phyloP scores from a whole-genome alignment of 2,329 filamentous ascomycete genomes.

The Colletotrichum zoysiae region DNA sequence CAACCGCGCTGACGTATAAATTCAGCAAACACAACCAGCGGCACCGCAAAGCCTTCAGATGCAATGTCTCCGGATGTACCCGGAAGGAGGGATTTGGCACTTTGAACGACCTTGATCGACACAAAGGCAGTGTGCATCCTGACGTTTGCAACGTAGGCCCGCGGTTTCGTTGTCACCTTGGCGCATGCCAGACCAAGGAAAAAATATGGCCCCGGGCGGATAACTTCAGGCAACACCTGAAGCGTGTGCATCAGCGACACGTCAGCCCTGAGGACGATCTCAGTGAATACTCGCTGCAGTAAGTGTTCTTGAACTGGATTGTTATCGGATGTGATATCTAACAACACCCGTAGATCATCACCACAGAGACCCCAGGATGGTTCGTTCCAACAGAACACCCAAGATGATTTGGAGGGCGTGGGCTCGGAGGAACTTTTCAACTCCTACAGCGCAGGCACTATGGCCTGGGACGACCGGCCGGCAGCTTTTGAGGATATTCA shows the following conservation, averaged over 20 bases:
- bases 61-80: slow-evolving; percentile 67
- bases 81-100: slow-evolving; percentile 80
- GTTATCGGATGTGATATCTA: not conserved
- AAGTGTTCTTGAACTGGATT: slow-evolving; percentile 16
- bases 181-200: slow-evolving; percentile 66
- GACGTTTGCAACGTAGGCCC: slow-evolving; percentile 60
- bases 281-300: slow-evolving; percentile 51
- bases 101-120: slow-evolving; percentile 83
- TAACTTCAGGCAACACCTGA: slow-evolving; percentile 87
- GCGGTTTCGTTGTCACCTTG: slow-evolving; percentile 70
- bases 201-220: slow-evolving; percentile 87
- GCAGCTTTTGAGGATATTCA: slow-evolving; percentile 23
- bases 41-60: slow-evolving; percentile 77
- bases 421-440: slow-evolving; percentile 30
- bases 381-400: slow-evolving; percentile 3
- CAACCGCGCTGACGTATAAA: slow-evolving; percentile 44
- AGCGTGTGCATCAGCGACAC: slow-evolving; percentile 69
- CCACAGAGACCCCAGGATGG: slow-evolving; percentile 5
- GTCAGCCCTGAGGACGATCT: slow-evolving; percentile 56
- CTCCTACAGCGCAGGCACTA: not conserved
- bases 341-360: not conserved
- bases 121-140: slow-evolving; percentile 78
- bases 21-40: slow-evolving; percentile 79
- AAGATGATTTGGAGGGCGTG: slow-evolving; percentile 35
- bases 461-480: slow-evolving; percentile 6